Base-by-base conservation (phyloP, 345 rosid genomes). In the Gossypium herbaceum region DNA sequence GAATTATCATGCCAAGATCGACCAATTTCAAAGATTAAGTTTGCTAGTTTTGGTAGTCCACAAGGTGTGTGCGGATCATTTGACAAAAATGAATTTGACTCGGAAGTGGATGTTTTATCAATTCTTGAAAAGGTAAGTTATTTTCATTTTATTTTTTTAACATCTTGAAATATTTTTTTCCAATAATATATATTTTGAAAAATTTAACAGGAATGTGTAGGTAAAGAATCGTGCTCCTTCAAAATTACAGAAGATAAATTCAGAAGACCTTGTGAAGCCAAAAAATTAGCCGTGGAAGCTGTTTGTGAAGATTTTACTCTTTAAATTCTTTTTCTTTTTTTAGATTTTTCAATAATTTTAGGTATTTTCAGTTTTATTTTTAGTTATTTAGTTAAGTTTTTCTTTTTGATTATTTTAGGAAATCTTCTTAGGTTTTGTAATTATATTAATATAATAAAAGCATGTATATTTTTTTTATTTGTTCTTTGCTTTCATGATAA, bases 31-130 rank as follows among this genome's bases (percentile, higher is more conserved):
- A 64, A 72, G 0, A 82, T 86, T 57, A 29, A 56, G 9, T 83
- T 83, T 72, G 92, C 55, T 29, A 29, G 61, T 20, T 57, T 57
- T 8, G 61, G 27, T 19, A 59, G 76, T 9, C 87, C 91, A 4
- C 39, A 27, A 19, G 92, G 91, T 1, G 13, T 11, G 0, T 90
- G 92, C 8, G 89, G 91, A n/a, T 72, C 85, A 0, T 88, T 86
- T n/a, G 66, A 63, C 9, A 74, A 75, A 15, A 84, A 82, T 12
- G 74, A 67, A 17, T 88, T 88, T 69, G 83, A 80, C 70, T 60
- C 81, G 17, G 65, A 50, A 0, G 47, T 47, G 0, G 72, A 82
- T n/a, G 79, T 63, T 0, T 22, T 61, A 0, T 58, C 80, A 0
- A 29, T 71, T 11, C 59, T 87, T 7, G 57, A 76, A 11, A 2